Conservation (phyloP, 2,329 filamentous ascomycete species). For the Dactylellina drechsleri region DNA sequence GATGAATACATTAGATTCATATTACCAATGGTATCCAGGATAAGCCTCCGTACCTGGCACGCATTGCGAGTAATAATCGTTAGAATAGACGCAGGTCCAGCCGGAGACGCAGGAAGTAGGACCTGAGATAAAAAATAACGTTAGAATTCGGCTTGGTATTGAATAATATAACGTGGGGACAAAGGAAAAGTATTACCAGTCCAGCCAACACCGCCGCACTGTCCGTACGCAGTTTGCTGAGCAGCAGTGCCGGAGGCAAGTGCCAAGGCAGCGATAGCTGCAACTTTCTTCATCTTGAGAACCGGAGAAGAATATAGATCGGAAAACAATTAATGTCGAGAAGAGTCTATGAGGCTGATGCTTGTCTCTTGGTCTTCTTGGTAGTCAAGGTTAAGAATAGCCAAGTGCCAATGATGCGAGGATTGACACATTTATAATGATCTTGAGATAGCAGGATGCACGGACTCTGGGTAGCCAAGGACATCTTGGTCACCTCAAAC, state of each 20-base stretch:
- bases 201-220: constrained; percentile 59
- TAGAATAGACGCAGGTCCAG: constrained; percentile 17
- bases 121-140: neutral
- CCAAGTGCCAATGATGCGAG: constrained; percentile 28
- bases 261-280: constrained; percentile 23
- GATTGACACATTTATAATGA: constrained; percentile 24
- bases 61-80: constrained; percentile 37
- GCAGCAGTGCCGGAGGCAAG: constrained; percentile 35
- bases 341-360: constrained; percentile 8
- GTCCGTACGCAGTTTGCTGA: constrained; percentile 52
- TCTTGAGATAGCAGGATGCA: neutral
- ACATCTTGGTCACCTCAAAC: neutral
- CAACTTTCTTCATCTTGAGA: constrained; percentile 28
- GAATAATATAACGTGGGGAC: too few species aligned
- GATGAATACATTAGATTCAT: too few species aligned
- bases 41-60: constrained; percentile 3
- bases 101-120: constrained; percentile 27
- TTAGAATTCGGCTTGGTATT: neutral
- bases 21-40: too few species aligned
- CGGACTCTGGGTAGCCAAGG: neutral
- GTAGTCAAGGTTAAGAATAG: constrained; percentile 21
- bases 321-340: constrained; percentile 1
- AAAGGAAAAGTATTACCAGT: constrained; percentile 11
- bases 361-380: constrained; percentile 28
- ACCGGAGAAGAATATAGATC: constrained; percentile 1